Evolutionary conservation across 352 stramenopile genomes (phyloP).

Genomic region (Pythium oligandrum): DNA sequence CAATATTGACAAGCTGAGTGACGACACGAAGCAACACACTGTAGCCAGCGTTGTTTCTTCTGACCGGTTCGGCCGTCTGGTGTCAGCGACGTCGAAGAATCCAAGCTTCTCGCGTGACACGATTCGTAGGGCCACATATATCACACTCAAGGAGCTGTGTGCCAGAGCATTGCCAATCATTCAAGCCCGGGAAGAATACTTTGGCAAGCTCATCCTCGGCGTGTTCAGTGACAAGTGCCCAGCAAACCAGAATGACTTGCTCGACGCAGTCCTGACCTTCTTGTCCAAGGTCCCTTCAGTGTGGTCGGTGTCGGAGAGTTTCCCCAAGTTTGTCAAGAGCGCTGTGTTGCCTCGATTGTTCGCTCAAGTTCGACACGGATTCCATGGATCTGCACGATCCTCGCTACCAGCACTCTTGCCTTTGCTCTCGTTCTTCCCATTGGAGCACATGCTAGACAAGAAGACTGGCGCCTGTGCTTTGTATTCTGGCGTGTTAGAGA

Average conservation of each 20-base stretch:
- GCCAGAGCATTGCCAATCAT: conserved; percentile 36
- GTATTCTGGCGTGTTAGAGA: conserved; percentile 60
- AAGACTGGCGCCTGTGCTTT: conserved; percentile 33
- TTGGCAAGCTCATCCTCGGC: conserved; percentile 67
- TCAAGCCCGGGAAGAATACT: conserved; percentile 39
- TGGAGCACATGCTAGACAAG: conserved; percentile 44
- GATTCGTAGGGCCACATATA: conserved; percentile 65
- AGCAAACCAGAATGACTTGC: conserved; percentile 65
- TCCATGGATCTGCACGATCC: conserved; percentile 59
- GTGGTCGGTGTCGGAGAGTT: conserved; percentile 33
- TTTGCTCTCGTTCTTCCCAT: conserved; percentile 66
- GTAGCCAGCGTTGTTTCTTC: conserved; percentile 50
- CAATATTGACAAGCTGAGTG: conserved; percentile 33
- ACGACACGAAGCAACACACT: conserved; percentile 26
- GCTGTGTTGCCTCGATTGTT: conserved; percentile 64
- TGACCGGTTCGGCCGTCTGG: conserved; percentile 54
- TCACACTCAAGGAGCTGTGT: conserved; percentile 48
- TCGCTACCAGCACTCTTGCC: conserved; percentile 72
- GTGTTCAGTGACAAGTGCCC: conserved; percentile 64
- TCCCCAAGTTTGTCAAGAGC: conserved; percentile 58
- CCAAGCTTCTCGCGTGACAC: conserved; percentile 64
- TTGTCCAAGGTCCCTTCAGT: conserved; percentile 40
- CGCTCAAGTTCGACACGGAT: conserved; percentile 69
- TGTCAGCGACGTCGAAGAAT: conserved; percentile 64
- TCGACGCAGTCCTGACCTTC: conserved; percentile 72